Base-by-base conservation (phyloP, 2,329 filamentous ascomycete species). In the Penicillium sumatraense region DNA sequence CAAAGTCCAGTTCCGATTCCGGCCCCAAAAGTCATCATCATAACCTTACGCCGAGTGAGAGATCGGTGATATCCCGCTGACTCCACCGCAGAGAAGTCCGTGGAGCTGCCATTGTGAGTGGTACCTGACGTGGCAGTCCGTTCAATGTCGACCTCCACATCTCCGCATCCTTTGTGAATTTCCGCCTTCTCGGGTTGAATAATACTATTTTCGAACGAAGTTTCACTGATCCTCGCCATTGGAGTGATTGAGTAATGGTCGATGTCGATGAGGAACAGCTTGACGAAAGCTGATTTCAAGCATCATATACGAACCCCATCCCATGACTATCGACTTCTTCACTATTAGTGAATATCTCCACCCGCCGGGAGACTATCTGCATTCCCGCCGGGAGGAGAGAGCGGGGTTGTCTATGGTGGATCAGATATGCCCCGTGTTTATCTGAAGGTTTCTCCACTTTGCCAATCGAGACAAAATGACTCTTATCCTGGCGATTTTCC, bases 11-110 rank as follows among this genome's bases (percentile, higher is more conserved):
- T 72, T 0, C 70, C 72, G 44, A 75, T 71, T 1, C 71, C 72
- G 18, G 68, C 71, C 0, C 72, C 72, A 55, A 74, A 71, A 10
- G 71, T 73, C 67, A 73, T 71, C 70, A 74, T 74, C 67, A 75
- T 75, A 45, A 75, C 69, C 40, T 72, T 67, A 23, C 72, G 62
- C 45, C 69, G 64, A 1, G 63, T 63, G 13, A 74, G 64, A 21
- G 61, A 62, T 20, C 72, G 66, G 31, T 70, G 68, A 33, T 65
- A 73, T 2, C 71, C 71, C 14, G 67, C 69, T 42, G 44, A 57
- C 9, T 53, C 44, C 3, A 67, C 36, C 13, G 35, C 55, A 16
- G 46, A 53, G n/a, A 62, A 52, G 5, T 57, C 42, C 18, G 50
- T 40, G 16, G 41, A 53, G 18, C 16, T 53, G 14, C 51, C 60